A percentile compares a stretch with the other conserved stretches of the same genome.
phyloP scores from a whole-genome alignment of 164 flowering plant species.

The Hamamelis virginiana region DNA sequence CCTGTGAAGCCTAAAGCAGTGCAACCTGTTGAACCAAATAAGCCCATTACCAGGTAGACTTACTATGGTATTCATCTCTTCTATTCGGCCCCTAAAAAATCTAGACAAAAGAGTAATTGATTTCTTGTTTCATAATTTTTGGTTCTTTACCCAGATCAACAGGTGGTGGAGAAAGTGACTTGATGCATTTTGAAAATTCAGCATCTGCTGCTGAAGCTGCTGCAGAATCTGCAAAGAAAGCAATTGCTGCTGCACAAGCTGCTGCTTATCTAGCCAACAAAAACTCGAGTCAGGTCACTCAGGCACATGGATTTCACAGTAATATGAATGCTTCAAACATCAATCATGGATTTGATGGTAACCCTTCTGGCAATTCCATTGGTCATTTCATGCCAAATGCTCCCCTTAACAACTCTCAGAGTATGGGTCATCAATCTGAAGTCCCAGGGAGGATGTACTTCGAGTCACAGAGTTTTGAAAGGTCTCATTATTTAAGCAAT shows the following conservation, averaged over 20 bases:
- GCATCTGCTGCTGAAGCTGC: conserved; percentile 90
- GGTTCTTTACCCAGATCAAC: conserved; percentile 19
- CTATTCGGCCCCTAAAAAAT: too few species aligned
- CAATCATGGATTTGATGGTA: conserved; percentile 12
- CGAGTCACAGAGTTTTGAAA: conserved; percentile 29
- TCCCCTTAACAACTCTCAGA: conserved; percentile 6
- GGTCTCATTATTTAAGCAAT: conserved; percentile 20
- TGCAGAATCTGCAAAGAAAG: conserved; percentile 70
- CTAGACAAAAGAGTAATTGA: not conserved
- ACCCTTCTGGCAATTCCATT: conserved; percentile 5
- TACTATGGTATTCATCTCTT: not conserved
- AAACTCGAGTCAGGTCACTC: conserved; percentile 22
- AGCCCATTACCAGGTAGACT: conserved; percentile 39
- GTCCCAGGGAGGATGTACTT: conserved; percentile 17
- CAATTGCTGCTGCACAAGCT: conserved; percentile 88
- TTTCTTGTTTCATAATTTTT: not conserved
- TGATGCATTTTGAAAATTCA: conserved; percentile 44
- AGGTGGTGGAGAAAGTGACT: conserved; percentile 16
- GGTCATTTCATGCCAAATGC: conserved; percentile 11
- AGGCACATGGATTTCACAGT: conserved; percentile 13
- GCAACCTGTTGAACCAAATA: conserved; percentile 29
- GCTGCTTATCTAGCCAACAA: conserved; percentile 69
- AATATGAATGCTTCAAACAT: conserved; percentile 21
- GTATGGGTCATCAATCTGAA: conserved; percentile 14
- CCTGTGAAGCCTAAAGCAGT: conserved; percentile 47